A percentile compares a stretch with the other conserved stretches of the same genome.
These are phyloP conservation scores for Trypanosoma melophagium DNA, from an alignment of 208 protist species.

Conservation along the genomic window DNA sequence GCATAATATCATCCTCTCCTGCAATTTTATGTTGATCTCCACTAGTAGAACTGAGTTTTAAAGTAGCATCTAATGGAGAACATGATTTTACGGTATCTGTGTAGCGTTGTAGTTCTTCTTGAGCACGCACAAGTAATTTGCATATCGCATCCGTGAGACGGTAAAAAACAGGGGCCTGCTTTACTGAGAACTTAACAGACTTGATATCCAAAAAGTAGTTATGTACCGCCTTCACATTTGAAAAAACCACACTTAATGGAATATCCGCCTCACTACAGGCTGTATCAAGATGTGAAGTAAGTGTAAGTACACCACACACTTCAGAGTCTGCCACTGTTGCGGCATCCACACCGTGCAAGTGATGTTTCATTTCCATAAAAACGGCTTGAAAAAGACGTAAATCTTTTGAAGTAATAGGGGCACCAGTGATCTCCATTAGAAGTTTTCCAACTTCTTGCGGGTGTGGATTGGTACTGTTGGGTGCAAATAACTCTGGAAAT, in stretches of 20 bases:
- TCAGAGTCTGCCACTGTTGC: constrained; percentile 38
- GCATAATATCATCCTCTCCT: background rate
- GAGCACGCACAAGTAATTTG: constrained; percentile 12
- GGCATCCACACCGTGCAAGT: constrained; percentile 59
- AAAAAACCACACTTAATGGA: constrained; percentile 49
- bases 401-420: constrained; percentile 44
- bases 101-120: constrained; percentile 23
- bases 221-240: constrained; percentile 55
- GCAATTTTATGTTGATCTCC: no score
- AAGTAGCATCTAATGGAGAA: background rate
- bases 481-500: constrained; percentile 55
- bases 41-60: background rate
- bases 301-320: constrained; percentile 46
- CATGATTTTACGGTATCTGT: constrained; percentile 12
- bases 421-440: constrained; percentile 57
- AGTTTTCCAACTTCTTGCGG: constrained; percentile 42
- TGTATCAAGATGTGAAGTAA: constrained; percentile 66
- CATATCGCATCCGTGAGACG: constrained; percentile 27
- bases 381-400: constrained; percentile 64
- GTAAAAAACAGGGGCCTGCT: constrained; percentile 28
- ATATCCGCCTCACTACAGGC: constrained; percentile 56
- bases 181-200: constrained; percentile 22
- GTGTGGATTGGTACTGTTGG: constrained; percentile 32
- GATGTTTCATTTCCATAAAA: constrained; percentile 61
- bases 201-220: constrained; percentile 54